A percentile compares a stretch with the other conserved stretches of the same genome.
Conservation (phyloP, 306 rosid genomes). For the Fagus crenata region DNA sequence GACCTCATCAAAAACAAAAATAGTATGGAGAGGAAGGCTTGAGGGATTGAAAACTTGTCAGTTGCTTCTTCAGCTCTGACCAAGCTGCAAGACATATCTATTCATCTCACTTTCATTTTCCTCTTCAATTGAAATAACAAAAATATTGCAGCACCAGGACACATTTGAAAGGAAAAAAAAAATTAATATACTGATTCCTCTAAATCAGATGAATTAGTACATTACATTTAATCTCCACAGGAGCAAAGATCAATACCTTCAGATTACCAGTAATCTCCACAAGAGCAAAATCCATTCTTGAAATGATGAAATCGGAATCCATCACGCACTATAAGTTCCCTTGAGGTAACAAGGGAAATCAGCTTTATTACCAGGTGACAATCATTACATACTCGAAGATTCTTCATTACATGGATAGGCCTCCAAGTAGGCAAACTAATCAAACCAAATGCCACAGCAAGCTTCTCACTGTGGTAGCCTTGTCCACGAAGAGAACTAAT, state of each 20-base stretch:
- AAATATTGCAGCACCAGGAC: not conserved
- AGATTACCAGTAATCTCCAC: conserved; percentile 53
- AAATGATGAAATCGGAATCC: conserved; percentile 54
- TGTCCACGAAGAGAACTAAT: conserved; percentile 32
- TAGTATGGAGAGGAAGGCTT: not conserved
- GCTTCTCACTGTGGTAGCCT: conserved; percentile 52
- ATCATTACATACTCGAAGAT: conserved; percentile 50
- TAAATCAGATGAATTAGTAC: conserved; percentile 5
- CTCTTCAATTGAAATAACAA: not conserved
- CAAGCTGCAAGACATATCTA: not conserved
- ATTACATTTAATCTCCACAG: conserved; percentile 50
- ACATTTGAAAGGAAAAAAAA: not conserved
- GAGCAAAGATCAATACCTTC: conserved; percentile 28
- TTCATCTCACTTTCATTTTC: not conserved
- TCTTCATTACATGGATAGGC: conserved; percentile 55
- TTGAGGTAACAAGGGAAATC: conserved; percentile 51
- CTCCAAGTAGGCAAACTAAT: conserved; percentile 52
- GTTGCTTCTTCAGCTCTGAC: not conserved
- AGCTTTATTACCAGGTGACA: conserved; percentile 52
- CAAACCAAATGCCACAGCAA: conserved; percentile 58
- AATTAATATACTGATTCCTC: not conserved
- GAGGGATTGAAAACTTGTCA: not conserved
- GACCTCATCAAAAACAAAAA: not conserved
- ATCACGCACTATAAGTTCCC: conserved; percentile 55
- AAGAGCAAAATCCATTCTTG: conserved; percentile 50